Evolutionary conservation across 2,329 filamentous ascomycete genomes (phyloP).

Genomic region (Botrytis galanthina): DNA sequence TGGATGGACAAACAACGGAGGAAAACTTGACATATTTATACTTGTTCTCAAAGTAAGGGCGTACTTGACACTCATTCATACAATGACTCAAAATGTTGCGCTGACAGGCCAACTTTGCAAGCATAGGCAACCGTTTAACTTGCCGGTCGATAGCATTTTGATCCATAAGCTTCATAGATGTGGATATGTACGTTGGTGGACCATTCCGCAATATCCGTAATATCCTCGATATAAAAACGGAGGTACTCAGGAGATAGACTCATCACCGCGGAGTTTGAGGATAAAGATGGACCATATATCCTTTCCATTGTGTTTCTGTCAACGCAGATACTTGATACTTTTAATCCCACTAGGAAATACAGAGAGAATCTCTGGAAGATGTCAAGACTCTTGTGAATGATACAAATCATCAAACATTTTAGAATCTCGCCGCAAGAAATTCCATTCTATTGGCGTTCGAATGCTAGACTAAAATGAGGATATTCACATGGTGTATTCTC

Average conservation of each 20-base stretch:
- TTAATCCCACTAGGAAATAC: background rate
- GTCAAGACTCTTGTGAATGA: no score
- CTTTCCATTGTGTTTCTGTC: background rate
- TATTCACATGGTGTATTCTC: background rate
- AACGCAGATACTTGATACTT: background rate
- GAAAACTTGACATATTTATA: background rate
- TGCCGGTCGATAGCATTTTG: background rate
- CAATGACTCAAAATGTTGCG: background rate
- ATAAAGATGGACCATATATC: background rate
- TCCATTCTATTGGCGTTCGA: background rate
- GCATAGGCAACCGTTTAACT: background rate
- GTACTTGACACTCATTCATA: background rate
- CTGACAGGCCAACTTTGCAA: background rate
- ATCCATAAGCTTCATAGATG: background rate
- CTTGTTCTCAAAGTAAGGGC: background rate
- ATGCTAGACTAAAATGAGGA: background rate
- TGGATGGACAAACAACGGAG: background rate
- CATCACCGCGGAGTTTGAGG: background rate
- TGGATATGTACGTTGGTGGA: background rate
- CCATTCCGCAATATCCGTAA: slow-evolving; percentile 4
- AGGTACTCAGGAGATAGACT: background rate
- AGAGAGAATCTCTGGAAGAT: background rate
- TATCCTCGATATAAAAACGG: background rate
- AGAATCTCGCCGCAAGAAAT: background rate
- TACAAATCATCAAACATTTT: background rate